Percentiles rank a stretch among this genome's conserved stretches.
Conservation (phyloP, 1,139 yeast genomes). For the Sugiyamaella grinbergsii region DNA sequence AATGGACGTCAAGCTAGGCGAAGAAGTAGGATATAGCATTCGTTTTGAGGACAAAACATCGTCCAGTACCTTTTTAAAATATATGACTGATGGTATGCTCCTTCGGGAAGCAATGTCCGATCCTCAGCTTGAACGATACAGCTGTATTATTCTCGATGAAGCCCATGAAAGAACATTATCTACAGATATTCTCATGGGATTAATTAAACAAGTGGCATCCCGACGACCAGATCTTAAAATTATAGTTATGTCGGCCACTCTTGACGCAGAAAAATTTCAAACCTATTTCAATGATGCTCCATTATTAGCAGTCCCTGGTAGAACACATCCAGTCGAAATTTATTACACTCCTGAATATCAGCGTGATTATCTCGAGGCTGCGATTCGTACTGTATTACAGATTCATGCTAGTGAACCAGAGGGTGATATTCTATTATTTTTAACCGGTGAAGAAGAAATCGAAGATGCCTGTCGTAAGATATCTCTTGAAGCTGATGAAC, state of each 20-base stretch:
- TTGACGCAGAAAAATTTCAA: slow-evolving; percentile 96
- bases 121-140: slow-evolving; percentile 74
- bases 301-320: slow-evolving; percentile 92
- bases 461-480: slow-evolving; percentile 95
- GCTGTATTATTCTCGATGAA: slow-evolving; percentile 93
- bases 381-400: slow-evolving; percentile 90
- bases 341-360: slow-evolving; percentile 97
- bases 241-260: slow-evolving; percentile 95
- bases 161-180: slow-evolving; percentile 98
- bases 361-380: slow-evolving; percentile 90
- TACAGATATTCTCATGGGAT: slow-evolving; percentile 95
- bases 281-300: slow-evolving; percentile 89
- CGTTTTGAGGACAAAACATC: slow-evolving; percentile 90
- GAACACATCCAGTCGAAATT: slow-evolving; percentile 96
- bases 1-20: slow-evolving; percentile 88
- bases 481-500: slow-evolving; percentile 81
- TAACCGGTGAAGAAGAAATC: slow-evolving; percentile 98
- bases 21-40: slow-evolving; percentile 90
- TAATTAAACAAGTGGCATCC: slow-evolving; percentile 74
- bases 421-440: slow-evolving; percentile 85
- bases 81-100: slow-evolving; percentile 99
- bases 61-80: slow-evolving; percentile 74
- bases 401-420: slow-evolving; percentile 95
- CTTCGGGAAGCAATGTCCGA: slow-evolving; percentile 98
- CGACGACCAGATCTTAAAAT: slow-evolving; percentile 88